Evolutionary conservation across 495 filamentous ascomycete genomes (phyloP), one percentile per base, ranked within the genome.

Genomic region (Halenospora varia): DNA sequence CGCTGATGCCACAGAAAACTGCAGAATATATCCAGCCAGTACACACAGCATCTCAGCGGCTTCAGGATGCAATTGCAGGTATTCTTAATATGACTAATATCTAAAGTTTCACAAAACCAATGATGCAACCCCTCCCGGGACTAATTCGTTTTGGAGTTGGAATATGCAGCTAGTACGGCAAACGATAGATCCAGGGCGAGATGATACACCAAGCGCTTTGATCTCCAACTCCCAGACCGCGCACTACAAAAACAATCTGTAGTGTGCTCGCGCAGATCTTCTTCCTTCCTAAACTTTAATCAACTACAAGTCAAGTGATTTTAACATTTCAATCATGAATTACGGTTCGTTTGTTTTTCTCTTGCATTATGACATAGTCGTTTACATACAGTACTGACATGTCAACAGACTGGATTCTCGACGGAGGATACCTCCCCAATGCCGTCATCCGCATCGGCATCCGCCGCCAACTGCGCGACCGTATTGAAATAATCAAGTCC

Each of bases 381-480:
- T n/a, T 51, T n/a, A 51, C 51, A 19, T 25, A 10, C 13, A 40
- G n/a, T 47, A 48, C 41, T 60, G 25, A 66, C 40, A 50, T 20
- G 2, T 22, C 15, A 49, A 25, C 44, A 71, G 74, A 79, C 49
- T 77, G 75, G 74, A 65, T 84, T 53, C 73, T 85, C 10, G 83
- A 87, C 63, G 67, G 70, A 42, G 83, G 83, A 53, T 79, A 78
- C 67, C 68, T 86, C n/a, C 82, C 82, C 11, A 73, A 83, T 45
- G 55, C 73, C 18, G 59, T 85, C 40, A 80, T 88, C 55, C 81
- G 82, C 20, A 42, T 78, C 17, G 80, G 80, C 10, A 83, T 84
- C 62, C 75, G 82, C 18, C 71, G 67, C 8, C 79, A 85, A 68
- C 72, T 86, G 17, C 66, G 63, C 9, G 69, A 80, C 56, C 82